Evolutionary conservation across 768 basidiomycete genomes (phyloP), one percentile per base, ranked within the genome.

Genomic region (Naematelia aurantialba): DNA sequence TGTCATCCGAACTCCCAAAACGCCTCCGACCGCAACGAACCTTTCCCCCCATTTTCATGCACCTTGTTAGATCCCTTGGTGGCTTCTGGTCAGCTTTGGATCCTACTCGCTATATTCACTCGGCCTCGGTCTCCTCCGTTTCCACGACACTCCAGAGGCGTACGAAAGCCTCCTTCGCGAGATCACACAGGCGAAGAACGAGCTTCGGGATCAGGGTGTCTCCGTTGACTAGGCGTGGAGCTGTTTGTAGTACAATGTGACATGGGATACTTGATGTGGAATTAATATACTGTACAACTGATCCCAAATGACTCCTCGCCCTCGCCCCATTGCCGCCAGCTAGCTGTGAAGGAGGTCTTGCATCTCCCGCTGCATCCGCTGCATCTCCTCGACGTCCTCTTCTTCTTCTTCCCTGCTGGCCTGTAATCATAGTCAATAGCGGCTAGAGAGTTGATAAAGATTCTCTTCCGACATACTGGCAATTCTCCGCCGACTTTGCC

Each of bases 351-450:
- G 80, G 39, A 97, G 78, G 55, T 91, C 91, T 57, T 90, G 87
- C 63, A 97, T 82, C 74, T 96, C 88, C 67, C 89, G 84, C 69
- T 89, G 86, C 79, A 94, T 93, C 63, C 87, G 83, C 76, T 92
- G 89, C 86, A 94, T 88, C 65, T 87, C 88, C 62, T 84, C 83
- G 77, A 91, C 91, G 50, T 85, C 85, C 77, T 91, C 89, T 69
- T 87, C 85, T 58, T 78, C 73, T 57, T 81, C 81, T 67, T 85
- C 83, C 73, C 89, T 82, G 64, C 81, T 58, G 48, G 83, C 73
- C 86, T 89, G 66, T n/a, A n/a, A n/a, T n/a, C n/a, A n/a, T n/a
- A n/a, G 50, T 4, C 34, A 42, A 17, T 3, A 1, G 27, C 45
- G 4, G 39, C 13, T 27, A 11, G 8, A 5, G 12, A 10, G 11